A percentile compares a stretch with the other conserved stretches of the same genome.
These are phyloP conservation scores for Epichloe festucae DNA, from an alignment of 2,329 filamentous ascomycete genomes.

Conservation along the genomic window DNA sequence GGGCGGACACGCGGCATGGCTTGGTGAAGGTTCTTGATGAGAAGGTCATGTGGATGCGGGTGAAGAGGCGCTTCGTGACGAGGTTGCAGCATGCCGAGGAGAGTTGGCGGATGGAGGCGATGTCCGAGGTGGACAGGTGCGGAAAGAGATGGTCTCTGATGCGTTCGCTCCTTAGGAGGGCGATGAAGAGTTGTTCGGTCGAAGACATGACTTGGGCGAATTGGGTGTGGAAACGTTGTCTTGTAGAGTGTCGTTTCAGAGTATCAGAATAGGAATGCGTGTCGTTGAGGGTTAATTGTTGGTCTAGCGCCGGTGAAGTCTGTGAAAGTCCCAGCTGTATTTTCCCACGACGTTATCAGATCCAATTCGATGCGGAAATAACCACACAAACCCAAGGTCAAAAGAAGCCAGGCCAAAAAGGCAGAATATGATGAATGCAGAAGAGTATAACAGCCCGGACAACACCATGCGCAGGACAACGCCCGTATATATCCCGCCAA, in stretches of 20 bases:
- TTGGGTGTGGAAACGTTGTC: too few species aligned
- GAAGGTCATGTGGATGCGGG: constrained; percentile 57
- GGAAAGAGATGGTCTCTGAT: constrained; percentile 39
- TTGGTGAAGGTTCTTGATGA: constrained; percentile 64
- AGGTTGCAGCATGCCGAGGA: constrained; percentile 59
- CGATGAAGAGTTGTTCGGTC: constrained; percentile 36
- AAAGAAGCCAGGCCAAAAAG: neutral
- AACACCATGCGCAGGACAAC: neutral
- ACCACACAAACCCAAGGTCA: neutral
- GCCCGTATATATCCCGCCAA: neutral
- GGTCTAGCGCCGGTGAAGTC: neutral
- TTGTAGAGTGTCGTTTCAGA: too few species aligned
- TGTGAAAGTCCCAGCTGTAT: too few species aligned
- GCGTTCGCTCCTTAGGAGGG: constrained; percentile 39
- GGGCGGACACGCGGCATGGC: constrained; percentile 56
- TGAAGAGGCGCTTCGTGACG: constrained; percentile 56
- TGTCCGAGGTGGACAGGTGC: constrained; percentile 34
- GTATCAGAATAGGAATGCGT: too few species aligned
- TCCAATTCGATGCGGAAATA: neutral
- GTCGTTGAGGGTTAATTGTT: neutral
- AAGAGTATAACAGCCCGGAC: neutral
- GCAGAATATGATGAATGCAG: neutral
- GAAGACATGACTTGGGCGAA: constrained; percentile 21
- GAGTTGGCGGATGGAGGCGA: constrained; percentile 50
- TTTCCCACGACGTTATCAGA: neutral